Base-by-base conservation (phyloP, 1,139 yeast species). In the Kodamaea alishanica region DNA sequence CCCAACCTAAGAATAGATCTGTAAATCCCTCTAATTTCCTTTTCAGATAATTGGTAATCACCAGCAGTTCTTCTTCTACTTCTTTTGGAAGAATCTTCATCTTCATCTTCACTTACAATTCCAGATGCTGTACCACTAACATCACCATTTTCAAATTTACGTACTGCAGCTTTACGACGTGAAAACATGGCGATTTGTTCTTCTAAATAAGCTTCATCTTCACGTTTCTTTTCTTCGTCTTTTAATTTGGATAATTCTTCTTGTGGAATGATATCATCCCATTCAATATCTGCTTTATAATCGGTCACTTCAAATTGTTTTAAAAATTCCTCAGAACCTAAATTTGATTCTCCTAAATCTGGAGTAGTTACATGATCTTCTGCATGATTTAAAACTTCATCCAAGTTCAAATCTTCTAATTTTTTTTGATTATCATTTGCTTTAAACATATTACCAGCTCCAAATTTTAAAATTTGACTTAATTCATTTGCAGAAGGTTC, bases 221-320 rank as follows among this genome's bases (percentile, higher is more conserved):
- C 79, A 39, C 86, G 77, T 58, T 81, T 81, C 70, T 84, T 84
- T 55, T 92, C 98, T 44, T 89, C 96, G 46, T 86, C 96, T 60
- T 94, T 92, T 55, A 94, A 74, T 58, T 86, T 86, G 41, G 80
- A 77, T 46, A 94, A 73, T 61, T 94, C 98, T 37, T 88, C 96
- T 48, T 88, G 94, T 1, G 99, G 99, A 53, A 94, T 94, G 52
- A 94, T 94, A 60, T 94, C 99, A 65, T 94, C 98, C 99, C 99
- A 94, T 50, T 89, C 95, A 43, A 92, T 89, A 60, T 94, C 97
- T 0, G 98, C 97, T 63, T 94, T 94, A 63, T 90, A 94, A 61
- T 94, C 98, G 1, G 98, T 94, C 40, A 94, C 98, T 63, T 94
- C 98, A 61, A 94, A 94, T 63, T 94, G 99, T 55, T 81, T 88